Evolutionary conservation across 192 early-diverging fungal species (phyloP).

Genomic region (Mycoemilia scoparia): DNA sequence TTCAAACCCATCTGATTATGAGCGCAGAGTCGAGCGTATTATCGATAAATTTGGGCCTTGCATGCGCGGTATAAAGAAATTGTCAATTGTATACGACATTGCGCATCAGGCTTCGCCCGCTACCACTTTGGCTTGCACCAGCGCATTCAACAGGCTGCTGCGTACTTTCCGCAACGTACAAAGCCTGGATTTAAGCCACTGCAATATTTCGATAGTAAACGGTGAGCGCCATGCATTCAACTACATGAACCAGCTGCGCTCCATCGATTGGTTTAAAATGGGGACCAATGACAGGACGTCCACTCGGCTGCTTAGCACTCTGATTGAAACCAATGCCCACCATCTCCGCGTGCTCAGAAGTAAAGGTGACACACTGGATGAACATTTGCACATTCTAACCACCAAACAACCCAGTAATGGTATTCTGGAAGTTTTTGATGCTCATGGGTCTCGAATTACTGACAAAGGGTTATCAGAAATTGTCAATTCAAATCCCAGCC

Average conservation of each 20-base stretch:
- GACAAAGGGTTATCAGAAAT: slow-evolving; percentile 17
- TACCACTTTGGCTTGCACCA: slow-evolving; percentile 9
- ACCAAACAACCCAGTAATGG: slow-evolving; percentile 9
- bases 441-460: slow-evolving; percentile 18
- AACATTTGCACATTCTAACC: slow-evolving; percentile 10
- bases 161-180: slow-evolving; percentile 8
- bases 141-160: slow-evolving; percentile 11
- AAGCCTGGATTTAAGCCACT: slow-evolving; percentile 23
- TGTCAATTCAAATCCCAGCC: slow-evolving; percentile 6
- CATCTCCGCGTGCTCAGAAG: slow-evolving; percentile 12
- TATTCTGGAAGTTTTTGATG: slow-evolving; percentile 13
- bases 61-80: slow-evolving; percentile 21
- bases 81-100: too few species aligned
- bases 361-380: slow-evolving; percentile 14
- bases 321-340: slow-evolving; percentile 10
- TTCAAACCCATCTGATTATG: too few species aligned
- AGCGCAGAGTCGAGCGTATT: too few species aligned
- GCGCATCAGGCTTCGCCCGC: too few species aligned
- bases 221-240: slow-evolving; percentile 1
- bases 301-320: slow-evolving; percentile 7
- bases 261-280: slow-evolving; percentile 18
- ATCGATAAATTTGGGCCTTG: too few species aligned
- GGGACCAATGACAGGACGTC: slow-evolving; percentile 28
- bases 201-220: slow-evolving; percentile 7
- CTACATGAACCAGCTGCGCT: slow-evolving; percentile 5